These are phyloP conservation scores for Debaryomycetaceae sp. DNA, from an alignment of 1,139 yeast genomes.

Conservation along the genomic window DNA sequence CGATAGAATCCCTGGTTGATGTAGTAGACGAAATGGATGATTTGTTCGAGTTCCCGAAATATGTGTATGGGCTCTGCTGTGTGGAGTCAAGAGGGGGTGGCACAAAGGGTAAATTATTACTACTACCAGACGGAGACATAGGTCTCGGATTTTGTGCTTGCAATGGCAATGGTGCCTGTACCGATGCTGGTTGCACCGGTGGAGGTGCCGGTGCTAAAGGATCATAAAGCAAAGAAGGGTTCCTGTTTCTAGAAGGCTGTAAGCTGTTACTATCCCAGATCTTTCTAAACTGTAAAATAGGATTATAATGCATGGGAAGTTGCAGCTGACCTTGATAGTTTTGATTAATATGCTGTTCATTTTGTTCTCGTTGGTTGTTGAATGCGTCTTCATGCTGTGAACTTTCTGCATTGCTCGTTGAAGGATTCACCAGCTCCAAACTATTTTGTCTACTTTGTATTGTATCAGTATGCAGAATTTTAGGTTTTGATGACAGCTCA, in stretches of 20 bases:
- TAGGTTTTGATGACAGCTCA: too few species aligned
- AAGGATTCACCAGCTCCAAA: not conserved
- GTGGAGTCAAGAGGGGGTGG: constrained; percentile 4
- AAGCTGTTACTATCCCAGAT: constrained; percentile 30
- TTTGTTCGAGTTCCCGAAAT: not conserved
- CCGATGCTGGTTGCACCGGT: constrained; percentile 3
- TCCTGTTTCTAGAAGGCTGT: constrained; percentile 20
- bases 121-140: not conserved
- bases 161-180: not conserved
- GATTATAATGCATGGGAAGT: constrained; percentile 23
- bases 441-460: not conserved
- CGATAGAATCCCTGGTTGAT: constrained; percentile 4
- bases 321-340: constrained; percentile 4
- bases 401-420: not conserved
- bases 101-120: constrained; percentile 1
- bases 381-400: not conserved
- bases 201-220: constrained; percentile 33
- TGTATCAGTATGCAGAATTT: not conserved
- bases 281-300: constrained; percentile 35
- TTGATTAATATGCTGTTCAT: constrained; percentile 1
- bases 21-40: constrained; percentile 1
- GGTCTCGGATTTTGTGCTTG: not conserved
- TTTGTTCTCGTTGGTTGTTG: not conserved
- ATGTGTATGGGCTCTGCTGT: not conserved
- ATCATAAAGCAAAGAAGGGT: constrained; percentile 35